Evolutionary conservation across 495 filamentous ascomycete species (phyloP).

Genomic region (Evansstolkia leycettana): DNA sequence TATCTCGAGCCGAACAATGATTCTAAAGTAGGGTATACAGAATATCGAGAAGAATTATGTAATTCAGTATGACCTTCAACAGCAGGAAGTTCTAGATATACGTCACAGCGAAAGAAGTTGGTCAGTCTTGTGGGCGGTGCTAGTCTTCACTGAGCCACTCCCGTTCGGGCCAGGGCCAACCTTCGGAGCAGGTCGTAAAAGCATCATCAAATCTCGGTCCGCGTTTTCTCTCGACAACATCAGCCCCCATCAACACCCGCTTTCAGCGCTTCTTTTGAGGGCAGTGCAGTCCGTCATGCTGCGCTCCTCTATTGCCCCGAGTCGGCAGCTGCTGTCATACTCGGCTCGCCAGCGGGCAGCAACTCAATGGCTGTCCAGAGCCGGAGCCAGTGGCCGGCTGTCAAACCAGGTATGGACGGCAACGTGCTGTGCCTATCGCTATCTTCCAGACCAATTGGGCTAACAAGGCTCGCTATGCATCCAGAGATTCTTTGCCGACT

Average conservation of each 20-base stretch:
- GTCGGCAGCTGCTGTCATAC: slow-evolving; percentile 31
- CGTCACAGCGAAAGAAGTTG: no score
- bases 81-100: no score
- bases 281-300: slow-evolving; percentile 39
- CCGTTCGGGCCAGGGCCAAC: slow-evolving; percentile 3
- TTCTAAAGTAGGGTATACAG: no score
- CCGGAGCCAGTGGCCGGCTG: slow-evolving; percentile 30
- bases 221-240: slow-evolving; percentile 21
- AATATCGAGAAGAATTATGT: no score
- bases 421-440: not conserved
- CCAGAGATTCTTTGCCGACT: slow-evolving; percentile 35
- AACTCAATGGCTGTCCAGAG: slow-evolving; percentile 34
- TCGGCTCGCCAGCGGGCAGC: slow-evolving; percentile 31
- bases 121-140: slow-evolving; percentile 3
- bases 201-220: slow-evolving; percentile 18
- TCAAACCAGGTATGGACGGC: slow-evolving; percentile 28
- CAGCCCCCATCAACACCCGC: slow-evolving; percentile 19
- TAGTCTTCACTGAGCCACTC: slow-evolving; percentile 8
- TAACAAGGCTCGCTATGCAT: slow-evolving; percentile 7
- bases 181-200: slow-evolving; percentile 35
- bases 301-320: slow-evolving; percentile 34
- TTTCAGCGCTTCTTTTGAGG: slow-evolving; percentile 18
- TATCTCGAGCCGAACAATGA: no score
- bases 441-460: slow-evolving; percentile 4
- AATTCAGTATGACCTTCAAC: no score